A percentile compares a stretch with the other conserved stretches of the same genome.
phyloP scores from a whole-genome alignment of 2,329 filamentous ascomycete species.

The Pochonia chlamydosporia region DNA sequence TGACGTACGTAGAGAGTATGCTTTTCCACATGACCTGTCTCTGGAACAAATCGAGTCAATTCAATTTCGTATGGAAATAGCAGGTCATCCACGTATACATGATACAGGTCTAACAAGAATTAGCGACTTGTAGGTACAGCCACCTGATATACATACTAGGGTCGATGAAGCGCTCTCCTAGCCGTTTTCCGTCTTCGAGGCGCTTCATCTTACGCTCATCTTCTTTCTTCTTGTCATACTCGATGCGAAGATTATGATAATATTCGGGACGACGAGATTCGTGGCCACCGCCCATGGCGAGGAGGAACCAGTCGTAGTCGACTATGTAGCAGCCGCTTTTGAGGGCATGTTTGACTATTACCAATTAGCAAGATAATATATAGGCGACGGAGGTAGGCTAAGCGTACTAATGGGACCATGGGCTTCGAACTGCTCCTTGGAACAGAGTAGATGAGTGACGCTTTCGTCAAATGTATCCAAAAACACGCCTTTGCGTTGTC shows the following conservation, averaged over 20 bases:
- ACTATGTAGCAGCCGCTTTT: constrained; percentile 35
- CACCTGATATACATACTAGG: constrained; percentile 35
- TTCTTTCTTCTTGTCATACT: constrained; percentile 23
- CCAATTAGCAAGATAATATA: background rate
- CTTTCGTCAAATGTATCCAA: constrained; percentile 40
- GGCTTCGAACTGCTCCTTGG: constrained; percentile 53
- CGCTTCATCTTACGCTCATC: constrained; percentile 25
- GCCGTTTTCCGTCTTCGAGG: constrained; percentile 31
- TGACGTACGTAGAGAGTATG: constrained; percentile 44
- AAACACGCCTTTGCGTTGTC: constrained; percentile 55
- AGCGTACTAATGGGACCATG: constrained; percentile 29
- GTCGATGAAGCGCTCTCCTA: constrained; percentile 40
- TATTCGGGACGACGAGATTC: constrained; percentile 16
- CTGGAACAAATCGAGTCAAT: constrained; percentile 43
- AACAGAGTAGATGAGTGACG: constrained; percentile 70
- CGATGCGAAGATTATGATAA: constrained; percentile 36
- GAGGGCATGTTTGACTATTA: constrained; percentile 30
- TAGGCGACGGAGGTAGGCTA: background rate
- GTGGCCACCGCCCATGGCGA: constrained; percentile 27
- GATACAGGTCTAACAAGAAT: constrained; percentile 46
- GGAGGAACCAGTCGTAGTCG: constrained; percentile 47
- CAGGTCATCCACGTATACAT: constrained; percentile 54
- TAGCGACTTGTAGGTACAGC: background rate
- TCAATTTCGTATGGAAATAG: constrained; percentile 60
- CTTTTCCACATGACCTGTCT: background rate